A percentile compares a stretch with the other conserved stretches of the same genome.
These are phyloP conservation scores for Colletotrichum salicis DNA, from an alignment of 2,329 filamentous ascomycete genomes.

Conservation along the genomic window DNA sequence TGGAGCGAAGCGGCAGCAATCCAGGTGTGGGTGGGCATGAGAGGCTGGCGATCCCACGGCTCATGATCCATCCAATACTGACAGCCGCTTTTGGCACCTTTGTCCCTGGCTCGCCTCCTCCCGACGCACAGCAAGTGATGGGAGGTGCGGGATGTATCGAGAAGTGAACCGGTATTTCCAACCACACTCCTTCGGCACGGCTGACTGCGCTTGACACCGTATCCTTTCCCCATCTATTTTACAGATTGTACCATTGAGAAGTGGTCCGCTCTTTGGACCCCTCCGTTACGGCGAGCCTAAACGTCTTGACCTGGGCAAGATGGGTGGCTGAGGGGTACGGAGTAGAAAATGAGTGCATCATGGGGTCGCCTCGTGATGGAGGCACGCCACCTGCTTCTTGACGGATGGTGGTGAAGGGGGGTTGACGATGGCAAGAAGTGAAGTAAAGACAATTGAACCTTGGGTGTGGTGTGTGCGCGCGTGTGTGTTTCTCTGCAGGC, in stretches of 20 bases:
- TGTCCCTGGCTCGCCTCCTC: conserved; percentile 9
- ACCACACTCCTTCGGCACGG: conserved; percentile 26
- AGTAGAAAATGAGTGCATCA: conserved; percentile 12
- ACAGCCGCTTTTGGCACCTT: not conserved
- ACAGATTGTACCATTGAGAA: not conserved
- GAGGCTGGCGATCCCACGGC: conserved; percentile 3
- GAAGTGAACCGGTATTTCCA: conserved; percentile 7
- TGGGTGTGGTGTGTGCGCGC: not conserved
- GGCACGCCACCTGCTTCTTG: conserved; percentile 25
- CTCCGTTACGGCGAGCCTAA: not conserved
- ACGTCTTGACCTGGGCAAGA: not conserved
- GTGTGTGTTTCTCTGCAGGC: not conserved
- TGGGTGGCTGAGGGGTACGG: not conserved
- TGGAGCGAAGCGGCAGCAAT: not conserved
- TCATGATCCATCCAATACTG: not conserved
- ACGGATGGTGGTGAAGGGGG: conserved; percentile 1
- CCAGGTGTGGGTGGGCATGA: not conserved
- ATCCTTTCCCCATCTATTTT: not conserved
- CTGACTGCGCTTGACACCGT: conserved; percentile 13
- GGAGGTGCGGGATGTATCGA: conserved; percentile 16
- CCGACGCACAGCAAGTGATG: conserved; percentile 10
- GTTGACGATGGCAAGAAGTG: not conserved
- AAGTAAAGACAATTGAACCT: not conserved
- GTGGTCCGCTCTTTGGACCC: not conserved
- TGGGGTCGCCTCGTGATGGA: conserved; percentile 29